Percentiles rank a stretch among this genome's conserved stretches.
Conservation (phyloP, 225 moss, liverwort and hornwort genomes). For the Physcomitrellopsis africana region DNA sequence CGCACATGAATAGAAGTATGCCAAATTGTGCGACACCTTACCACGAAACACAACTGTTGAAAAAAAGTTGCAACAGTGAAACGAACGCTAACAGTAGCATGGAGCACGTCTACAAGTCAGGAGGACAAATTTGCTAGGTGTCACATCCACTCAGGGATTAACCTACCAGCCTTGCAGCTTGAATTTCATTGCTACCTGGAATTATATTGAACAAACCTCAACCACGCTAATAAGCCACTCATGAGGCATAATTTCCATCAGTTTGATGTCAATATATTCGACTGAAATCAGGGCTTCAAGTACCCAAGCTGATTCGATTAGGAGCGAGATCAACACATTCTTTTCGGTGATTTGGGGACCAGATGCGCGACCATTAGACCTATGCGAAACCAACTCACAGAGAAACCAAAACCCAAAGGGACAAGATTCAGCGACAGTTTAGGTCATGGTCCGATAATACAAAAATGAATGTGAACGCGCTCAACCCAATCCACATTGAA, state of each 20-base stretch:
- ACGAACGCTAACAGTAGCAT: neutral
- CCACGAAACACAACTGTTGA: neutral
- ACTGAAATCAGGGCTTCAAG: constrained; percentile 14
- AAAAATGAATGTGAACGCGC: neutral
- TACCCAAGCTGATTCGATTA: neutral
- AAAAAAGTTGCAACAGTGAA: neutral
- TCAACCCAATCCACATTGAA: neutral
- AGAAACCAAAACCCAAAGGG: neutral
- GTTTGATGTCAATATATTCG: neutral
- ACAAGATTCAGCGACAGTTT: neutral
- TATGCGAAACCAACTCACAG: neutral
- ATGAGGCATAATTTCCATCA: neutral
- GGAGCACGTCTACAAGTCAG: neutral
- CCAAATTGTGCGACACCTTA: constrained; percentile 4
- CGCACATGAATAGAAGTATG: neutral
- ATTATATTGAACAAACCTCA: neutral
- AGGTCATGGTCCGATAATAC: neutral
- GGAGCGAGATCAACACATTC: neutral
- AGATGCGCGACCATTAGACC: neutral
- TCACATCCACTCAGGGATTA: neutral
- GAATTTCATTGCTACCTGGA: neutral
- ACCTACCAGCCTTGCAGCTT: constrained; percentile 1
- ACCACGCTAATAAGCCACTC: neutral
- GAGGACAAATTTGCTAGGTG: constrained; percentile 1
- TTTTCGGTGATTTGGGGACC: neutral